Evolutionary conservation across 2,329 filamentous ascomycete genomes (phyloP), one percentile per base, ranked within the genome.

Genomic region (Stromatinia cepivora): DNA sequence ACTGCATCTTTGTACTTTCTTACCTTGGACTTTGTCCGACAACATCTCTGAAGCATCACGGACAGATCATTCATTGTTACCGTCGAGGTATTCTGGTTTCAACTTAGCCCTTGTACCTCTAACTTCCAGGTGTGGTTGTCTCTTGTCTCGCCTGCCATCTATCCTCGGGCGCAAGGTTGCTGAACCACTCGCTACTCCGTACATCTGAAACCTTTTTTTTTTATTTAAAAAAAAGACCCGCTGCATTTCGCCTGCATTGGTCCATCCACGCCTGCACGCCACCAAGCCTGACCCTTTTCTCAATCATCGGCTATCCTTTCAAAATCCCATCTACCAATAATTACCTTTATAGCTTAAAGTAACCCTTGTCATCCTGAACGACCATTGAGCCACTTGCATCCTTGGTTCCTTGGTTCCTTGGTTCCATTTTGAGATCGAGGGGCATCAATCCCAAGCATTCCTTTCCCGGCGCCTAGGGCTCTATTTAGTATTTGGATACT

Each of bases 401-500:
- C 66, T 68, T 66, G 59, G 59, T n/a, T 48, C 45, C 45, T 46
- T 46, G 42, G 42, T n/a, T n/a, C 45, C 45, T 46, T 56, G 45
- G 45, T 63, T 63, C 66, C 66, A 25, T 68, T 63, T 63, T n/a
- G 46, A 68, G 66, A 68, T 28, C 57, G 66, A 68, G 66, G 58
- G 66, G 57, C 45, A 67, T 48, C 56, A 53, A 62, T 67, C 56
- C 56, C 56, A 67, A 67, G 66, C 66, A 68, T 68, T 64, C 66
- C 66, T 68, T 68, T 68, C 31, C 57, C 66, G 64, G 66, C 66
- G 66, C 66, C 66, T 64, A 68, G 34, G 31, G 25, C 46, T 63
- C 57, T 25, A 52, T 62, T 62, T 53, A 25, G 50, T 39, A 53
- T 68, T 61, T 53, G 20, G 46, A 31, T 34, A 68, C 42, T 50